phyloP scores from a whole-genome alignment of 768 basidiomycete species.

The Trametes maxima region DNA sequence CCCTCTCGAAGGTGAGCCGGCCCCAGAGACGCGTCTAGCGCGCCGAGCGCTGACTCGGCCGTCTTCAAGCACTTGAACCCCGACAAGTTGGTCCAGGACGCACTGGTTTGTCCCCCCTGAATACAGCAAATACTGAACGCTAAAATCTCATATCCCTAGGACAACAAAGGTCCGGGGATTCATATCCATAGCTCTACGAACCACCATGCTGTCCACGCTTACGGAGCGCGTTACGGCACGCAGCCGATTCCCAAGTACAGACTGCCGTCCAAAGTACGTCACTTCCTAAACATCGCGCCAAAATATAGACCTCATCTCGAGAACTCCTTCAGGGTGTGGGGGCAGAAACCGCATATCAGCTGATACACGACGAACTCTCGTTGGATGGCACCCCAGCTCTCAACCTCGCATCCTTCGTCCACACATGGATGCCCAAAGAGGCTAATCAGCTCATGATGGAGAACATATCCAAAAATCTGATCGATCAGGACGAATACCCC shows the following conservation, averaged over 20 bases:
- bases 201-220: constrained; percentile 44
- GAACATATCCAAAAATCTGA: constrained; percentile 68
- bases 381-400: constrained; percentile 58
- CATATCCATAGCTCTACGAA: constrained; percentile 39
- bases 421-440: constrained; percentile 61
- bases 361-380: constrained; percentile 64
- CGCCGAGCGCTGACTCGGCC: no score
- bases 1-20: no score
- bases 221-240: constrained; percentile 69
- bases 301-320: not conserved
- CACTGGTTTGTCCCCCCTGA: constrained; percentile 39
- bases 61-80: constrained; percentile 62
- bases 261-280: constrained; percentile 53
- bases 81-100: constrained; percentile 60
- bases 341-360: constrained; percentile 55
- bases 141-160: constrained; percentile 21
- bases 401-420: constrained; percentile 71
- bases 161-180: constrained; percentile 30
- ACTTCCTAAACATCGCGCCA: not conserved
- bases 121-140: not conserved
- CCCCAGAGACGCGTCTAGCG: no score
- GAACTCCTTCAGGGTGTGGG: constrained; percentile 48
- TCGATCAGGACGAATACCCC: constrained; percentile 73
- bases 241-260: constrained; percentile 69
- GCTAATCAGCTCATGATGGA: constrained; percentile 61